Conservation (phyloP, 108 stramenopile genomes). For the Asterionellopsis glacialis region DNA sequence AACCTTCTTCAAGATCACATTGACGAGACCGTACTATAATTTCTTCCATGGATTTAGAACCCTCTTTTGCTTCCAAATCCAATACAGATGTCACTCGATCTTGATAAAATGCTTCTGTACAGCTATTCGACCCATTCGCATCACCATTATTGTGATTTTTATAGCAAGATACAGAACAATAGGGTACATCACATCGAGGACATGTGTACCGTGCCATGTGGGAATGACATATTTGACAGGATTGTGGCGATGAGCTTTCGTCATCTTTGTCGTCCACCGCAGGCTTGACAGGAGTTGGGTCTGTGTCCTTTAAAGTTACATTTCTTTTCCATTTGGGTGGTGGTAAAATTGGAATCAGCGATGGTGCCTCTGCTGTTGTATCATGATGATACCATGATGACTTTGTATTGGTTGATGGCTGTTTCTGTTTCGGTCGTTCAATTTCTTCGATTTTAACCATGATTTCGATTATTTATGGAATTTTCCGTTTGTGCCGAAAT, state of each 20-base stretch:
- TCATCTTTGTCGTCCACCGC: no score
- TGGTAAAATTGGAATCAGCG: no score
- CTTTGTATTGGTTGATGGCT: no score
- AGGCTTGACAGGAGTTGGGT: no score
- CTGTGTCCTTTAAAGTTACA: no score
- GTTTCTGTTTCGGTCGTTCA: no score
- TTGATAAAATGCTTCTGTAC: conserved; percentile 46
- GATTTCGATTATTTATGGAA: no score
- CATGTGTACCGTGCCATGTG: conserved; percentile 40
- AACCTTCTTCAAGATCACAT: not conserved
- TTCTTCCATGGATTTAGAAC: conserved; percentile 9
- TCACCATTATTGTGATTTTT: conserved; percentile 15
- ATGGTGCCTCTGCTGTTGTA: no score
- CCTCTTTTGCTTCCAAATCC: conserved; percentile 24
- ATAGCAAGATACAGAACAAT: conserved; percentile 46
- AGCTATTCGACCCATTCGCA: not conserved
- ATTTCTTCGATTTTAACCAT: no score
- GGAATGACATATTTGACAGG: conserved; percentile 27
- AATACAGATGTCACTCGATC: conserved; percentile 24
- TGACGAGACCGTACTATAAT: not conserved
- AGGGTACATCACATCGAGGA: conserved; percentile 36
- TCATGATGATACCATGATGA: no score
- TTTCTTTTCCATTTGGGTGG: no score
- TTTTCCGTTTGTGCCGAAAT: no score
- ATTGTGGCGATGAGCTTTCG: not conserved